Base-by-base conservation (phyloP, 2,329 filamentous ascomycete species). In the Penicillium janthinellum region DNA sequence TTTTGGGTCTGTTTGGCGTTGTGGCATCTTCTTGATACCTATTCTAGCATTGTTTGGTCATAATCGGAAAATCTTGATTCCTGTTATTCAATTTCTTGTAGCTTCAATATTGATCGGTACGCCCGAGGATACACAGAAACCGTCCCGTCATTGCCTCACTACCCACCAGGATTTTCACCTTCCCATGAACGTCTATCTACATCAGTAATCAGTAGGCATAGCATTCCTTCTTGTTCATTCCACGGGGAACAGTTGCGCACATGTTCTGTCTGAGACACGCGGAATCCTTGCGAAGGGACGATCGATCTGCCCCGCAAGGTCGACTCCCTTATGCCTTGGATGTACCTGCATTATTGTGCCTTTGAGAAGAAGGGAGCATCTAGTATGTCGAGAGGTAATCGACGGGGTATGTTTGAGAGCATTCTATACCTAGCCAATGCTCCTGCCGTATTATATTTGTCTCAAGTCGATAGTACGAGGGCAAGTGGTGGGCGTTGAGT, bases 1-100 rank as follows among this genome's bases (percentile, higher is more conserved):
- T 41, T 54, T 62, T 52, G 56, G 61, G 37, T 50, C 28, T 60
- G 20, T 49, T 37, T 8, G 60, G 65, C 59, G 58, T 64, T 65
- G 37, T 67, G 61, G 44, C 44, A 63, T 59, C 51, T 60, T 47
- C 39, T 65, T 59, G 61, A 67, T 67, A 69, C 61, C 63, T 67
- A 63, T 67, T 56, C 62, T 66, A 62, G 49, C 57, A 64, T 64
- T 55, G 48, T 54, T 61, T 53, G 31, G 14, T 22, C 20, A 12
- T 45, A 51, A 38, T 41, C 15, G 37, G 17, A 22, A 48, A 31
- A 38, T 38, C 25, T 39, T 49, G 41, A 41, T 31, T n/a, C n/a
- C 2, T 25, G 14, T n/a, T 20, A 8, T n/a, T 31, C 5, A 11
- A 31, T 31, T 31, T 2, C 31, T 31, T 31, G 31, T 31, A 31